Base-by-base conservation (phyloP, 805 yeast species). In the Myxozyma kluyveri region DNA sequence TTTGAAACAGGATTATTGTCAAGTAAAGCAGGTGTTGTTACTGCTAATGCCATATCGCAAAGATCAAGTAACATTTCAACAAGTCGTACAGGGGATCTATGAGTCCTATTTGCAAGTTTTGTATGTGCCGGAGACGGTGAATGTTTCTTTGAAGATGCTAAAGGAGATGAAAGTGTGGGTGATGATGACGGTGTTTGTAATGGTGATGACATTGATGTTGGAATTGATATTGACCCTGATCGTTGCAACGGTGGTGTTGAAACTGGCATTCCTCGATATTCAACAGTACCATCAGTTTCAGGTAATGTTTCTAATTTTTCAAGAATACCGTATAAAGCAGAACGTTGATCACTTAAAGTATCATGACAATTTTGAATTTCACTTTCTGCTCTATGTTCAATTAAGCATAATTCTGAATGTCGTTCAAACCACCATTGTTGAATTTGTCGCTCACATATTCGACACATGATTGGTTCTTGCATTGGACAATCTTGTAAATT, bases 401-500 rank as follows among this genome's bases (percentile, higher is more conserved):
- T 78, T 26, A 86, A 74, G 63, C 99, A 93, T 42, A 86, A 71
- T 63, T 89, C 93, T 1, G 91, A 84, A 69, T 93, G 99, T 45
- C 83, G 78, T 62, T 91, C 99, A 36, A 93, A 74, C 85, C 95
- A 93, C 99, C 99, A 93, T 3, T 89, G 86, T 3, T 96, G 96
- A n/a, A 89, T 82, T 43, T 78, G 78, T 27, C 82, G 81, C 64
- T 93, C 99, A 69, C 99, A 93, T 24, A 93, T 89, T 43, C 96
- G 77, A 67, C 99, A 93, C 29, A 93, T 71, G 33, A 86, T 39
- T 1, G 54, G 52, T n/a, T 51, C 58, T 36, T 52, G 58, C 49
- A 46, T 45, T 10, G 60, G 60, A 18, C 29, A 49, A 42, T 39
- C 45, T 10, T 45, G 74, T 62, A 82, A 85, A 59, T 84, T 85